A percentile compares a stretch with the other conserved stretches of the same genome.
These are phyloP conservation scores for Adenanthera pavonina DNA, from an alignment of 306 rosid genomes.

Conservation along the genomic window DNA sequence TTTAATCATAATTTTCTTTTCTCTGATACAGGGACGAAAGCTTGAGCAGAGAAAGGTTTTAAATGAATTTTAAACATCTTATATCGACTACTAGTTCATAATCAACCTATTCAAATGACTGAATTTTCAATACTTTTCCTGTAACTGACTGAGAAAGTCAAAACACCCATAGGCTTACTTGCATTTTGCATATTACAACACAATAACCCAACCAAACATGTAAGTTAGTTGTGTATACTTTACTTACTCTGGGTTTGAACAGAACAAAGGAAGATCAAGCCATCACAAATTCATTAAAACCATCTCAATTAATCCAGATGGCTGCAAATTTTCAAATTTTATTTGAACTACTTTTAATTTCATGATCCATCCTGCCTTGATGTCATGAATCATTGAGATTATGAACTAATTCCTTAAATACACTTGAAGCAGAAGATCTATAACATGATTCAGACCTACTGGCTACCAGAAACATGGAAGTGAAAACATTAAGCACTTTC, in stretches of 20 bases:
- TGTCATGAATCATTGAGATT: neutral
- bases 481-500: neutral
- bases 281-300: neutral
- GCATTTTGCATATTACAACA: neutral
- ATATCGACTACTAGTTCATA: neutral
- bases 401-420: neutral
- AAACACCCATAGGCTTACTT: neutral
- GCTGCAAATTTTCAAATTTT: neutral
- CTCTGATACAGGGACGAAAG: neutral
- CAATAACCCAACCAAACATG: neutral
- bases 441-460: conserved; percentile 7
- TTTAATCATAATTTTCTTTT: neutral
- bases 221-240: neutral
- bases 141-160: neutral
- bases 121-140: neutral
- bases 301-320: neutral
- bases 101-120: neutral
- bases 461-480: neutral
- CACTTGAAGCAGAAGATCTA: neutral
- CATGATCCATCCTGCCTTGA: neutral
- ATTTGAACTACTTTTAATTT: neutral
- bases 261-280: neutral
- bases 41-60: neutral
- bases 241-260: neutral
- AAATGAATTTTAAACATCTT: neutral